Conservation (phyloP, 176 grass and related monocot genomes). For the Olyra latifolia region DNA sequence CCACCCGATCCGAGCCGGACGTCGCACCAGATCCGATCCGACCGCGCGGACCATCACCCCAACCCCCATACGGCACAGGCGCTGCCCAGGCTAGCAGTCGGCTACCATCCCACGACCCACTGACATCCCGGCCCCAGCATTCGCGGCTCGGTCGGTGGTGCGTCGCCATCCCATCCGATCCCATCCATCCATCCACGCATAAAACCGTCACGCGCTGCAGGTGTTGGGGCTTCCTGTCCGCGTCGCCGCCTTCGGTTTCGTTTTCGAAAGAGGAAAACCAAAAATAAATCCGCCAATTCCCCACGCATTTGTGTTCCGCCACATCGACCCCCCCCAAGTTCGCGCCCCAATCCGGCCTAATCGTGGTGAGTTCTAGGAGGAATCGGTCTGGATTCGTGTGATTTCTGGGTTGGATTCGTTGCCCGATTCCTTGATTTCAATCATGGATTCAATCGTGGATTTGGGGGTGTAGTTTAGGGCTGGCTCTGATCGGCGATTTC, state of each 20-base stretch:
- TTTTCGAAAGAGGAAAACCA: not conserved
- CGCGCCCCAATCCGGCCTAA: slow-evolving; percentile 1
- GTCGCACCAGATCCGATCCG: not conserved
- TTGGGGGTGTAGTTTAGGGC: not conserved
- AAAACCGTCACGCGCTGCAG: not conserved
- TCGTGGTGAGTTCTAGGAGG: slow-evolving; percentile 12
- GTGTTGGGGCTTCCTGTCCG: not conserved
- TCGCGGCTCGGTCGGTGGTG: not conserved
- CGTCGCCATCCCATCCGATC: not conserved
- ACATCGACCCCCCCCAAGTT: not conserved
- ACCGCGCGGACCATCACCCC: not conserved
- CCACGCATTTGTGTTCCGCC: not conserved
- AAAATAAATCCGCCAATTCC: not conserved
- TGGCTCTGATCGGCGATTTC: not conserved
- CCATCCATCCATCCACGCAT: not conserved
- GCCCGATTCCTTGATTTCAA: not conserved
- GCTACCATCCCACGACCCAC: not conserved
- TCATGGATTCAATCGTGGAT: not conserved
- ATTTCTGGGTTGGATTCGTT: not conserved
- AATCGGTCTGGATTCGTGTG: not conserved
- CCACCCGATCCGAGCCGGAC: not conserved
- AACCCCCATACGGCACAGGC: slow-evolving; percentile 2
- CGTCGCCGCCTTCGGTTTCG: slow-evolving; percentile 1
- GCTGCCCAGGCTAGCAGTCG: not conserved
- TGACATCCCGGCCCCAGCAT: not conserved